Base-by-base conservation (phyloP, 2,329 filamentous ascomycete genomes). In the Fusarium anguioides region DNA sequence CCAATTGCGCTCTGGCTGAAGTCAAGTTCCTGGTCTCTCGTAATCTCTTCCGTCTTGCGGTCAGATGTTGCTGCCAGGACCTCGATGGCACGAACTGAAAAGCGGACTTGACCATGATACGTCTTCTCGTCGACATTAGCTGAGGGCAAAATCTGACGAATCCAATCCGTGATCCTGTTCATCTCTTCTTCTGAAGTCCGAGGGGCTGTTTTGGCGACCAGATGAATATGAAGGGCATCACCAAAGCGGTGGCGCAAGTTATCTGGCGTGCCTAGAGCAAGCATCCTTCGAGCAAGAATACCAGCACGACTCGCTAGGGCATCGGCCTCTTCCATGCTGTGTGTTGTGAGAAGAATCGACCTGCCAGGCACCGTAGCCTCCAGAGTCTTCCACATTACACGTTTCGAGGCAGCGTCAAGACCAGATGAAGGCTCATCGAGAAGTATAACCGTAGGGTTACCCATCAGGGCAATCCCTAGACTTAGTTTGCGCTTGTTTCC, bases 271-370 rank as follows among this genome's bases (percentile, higher is more conserved):
- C 94, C 94, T 10, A 96, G 83, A 1, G 94, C 94, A 21, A 97
- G 83, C 93, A 97, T 96, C 29, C 89, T 86, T 70, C 87, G 86
- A 10, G 94, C 92, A 79, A 98, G 88, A 69, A 98, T 97, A 14
- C 93, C 95, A 0, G 91, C 93, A 2, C 93, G 86, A 27, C 88
- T 89, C 0, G 94, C 94, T 4, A 98, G 83, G 1, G 94, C 94
- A 73, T 97, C 93, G 1, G 94, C 95, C 79, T 97, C 95, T 76
- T 97, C 94, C 94, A 97, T 97, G 46, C 88, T 92, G 77, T 98
- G 95, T 0, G 95, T 97, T 0, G 95, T 97, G 18, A 98, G 85
- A 3, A 98, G 83, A 17, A 97, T 87, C 1, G 90, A 92, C n/a
- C 94, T 87, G 0, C 93, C 93, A 0, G 88, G 86, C 0, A 91